Evolutionary conservation across 306 rosid species (phyloP).

Genomic region (Morella rubra): DNA sequence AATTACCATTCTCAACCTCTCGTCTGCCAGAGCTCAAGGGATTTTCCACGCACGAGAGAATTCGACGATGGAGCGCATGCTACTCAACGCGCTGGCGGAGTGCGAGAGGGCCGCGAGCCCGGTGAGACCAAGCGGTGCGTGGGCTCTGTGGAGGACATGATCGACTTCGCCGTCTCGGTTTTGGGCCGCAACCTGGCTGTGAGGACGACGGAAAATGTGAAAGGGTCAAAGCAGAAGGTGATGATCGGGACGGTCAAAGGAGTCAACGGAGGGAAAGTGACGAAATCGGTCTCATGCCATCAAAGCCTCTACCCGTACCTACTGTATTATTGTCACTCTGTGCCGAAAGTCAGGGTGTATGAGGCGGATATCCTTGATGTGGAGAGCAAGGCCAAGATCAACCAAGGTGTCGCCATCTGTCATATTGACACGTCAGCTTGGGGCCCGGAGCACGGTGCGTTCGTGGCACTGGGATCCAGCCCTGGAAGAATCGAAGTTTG

Average conservation of each 20-base stretch:
- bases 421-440: constrained; percentile 80
- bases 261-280: constrained; percentile 65
- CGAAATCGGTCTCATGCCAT: constrained; percentile 78
- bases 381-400: constrained; percentile 32
- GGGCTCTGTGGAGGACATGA: constrained; percentile 70
- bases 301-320: constrained; percentile 85
- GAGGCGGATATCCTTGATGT: constrained; percentile 61
- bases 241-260: constrained; percentile 54
- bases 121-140: constrained; percentile 78
- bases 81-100: constrained; percentile 40
- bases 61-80: constrained; percentile 49
- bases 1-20: constrained; percentile 54
- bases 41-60: constrained; percentile 48
- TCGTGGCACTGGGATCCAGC: constrained; percentile 50
- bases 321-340: constrained; percentile 84
- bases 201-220: constrained; percentile 47
- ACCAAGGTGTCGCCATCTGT: constrained; percentile 74
- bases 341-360: constrained; percentile 70
- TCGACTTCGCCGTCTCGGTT: constrained; percentile 55
- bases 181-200: constrained; percentile 47
- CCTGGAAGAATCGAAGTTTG: constrained; percentile 64
- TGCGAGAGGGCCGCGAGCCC: constrained; percentile 66
- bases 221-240: constrained; percentile 50
- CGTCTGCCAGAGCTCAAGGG: constrained; percentile 28
- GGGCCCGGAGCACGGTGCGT: constrained; percentile 73